Conservation (phyloP, 768 basidiomycete genomes). For the Kwoniella europaea region DNA sequence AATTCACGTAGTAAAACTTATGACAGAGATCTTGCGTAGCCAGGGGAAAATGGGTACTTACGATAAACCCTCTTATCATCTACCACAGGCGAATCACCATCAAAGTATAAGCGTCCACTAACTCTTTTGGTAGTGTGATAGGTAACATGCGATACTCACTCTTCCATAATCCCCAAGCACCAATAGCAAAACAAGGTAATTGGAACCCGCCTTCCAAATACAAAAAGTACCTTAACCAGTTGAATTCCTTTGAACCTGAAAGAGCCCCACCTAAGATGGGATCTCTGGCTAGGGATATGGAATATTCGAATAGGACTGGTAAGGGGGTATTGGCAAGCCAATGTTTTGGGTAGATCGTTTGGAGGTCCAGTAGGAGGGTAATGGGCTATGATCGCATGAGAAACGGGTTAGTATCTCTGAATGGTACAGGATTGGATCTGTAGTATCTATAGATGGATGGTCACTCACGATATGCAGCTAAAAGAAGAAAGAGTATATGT, state of each 20-base stretch:
- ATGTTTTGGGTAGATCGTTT: constrained; percentile 63
- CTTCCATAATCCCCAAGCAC: constrained; percentile 57
- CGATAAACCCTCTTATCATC: constrained; percentile 55
- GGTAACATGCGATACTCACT: constrained; percentile 34
- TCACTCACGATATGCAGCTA: constrained; percentile 67
- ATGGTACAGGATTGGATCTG: too few species aligned
- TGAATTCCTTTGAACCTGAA: constrained; percentile 35
- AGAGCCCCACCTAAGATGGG: constrained; percentile 68
- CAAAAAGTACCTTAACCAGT: constrained; percentile 64
- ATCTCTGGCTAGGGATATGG: constrained; percentile 68
- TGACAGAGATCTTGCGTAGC: too few species aligned
- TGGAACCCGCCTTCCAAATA: constrained; percentile 62
- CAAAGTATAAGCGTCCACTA: too few species aligned
- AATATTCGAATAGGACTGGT: constrained; percentile 62
- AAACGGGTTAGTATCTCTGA: not conserved
- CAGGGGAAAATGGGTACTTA: constrained; percentile 18
- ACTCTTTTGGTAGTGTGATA: too few species aligned
- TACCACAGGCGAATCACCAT: constrained; percentile 8
- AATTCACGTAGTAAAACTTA: too few species aligned
- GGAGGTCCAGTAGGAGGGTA: constrained; percentile 73
- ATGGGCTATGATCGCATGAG: constrained; percentile 59
- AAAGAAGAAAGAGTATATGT: not conserved
- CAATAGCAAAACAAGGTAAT: constrained; percentile 77
- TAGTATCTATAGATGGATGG: not conserved
- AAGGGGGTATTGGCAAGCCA: constrained; percentile 63